Evolutionary conservation across 2,329 filamentous ascomycete species (phyloP), one percentile per base, ranked within the genome.

Genomic region (Fusarium sp.): DNA sequence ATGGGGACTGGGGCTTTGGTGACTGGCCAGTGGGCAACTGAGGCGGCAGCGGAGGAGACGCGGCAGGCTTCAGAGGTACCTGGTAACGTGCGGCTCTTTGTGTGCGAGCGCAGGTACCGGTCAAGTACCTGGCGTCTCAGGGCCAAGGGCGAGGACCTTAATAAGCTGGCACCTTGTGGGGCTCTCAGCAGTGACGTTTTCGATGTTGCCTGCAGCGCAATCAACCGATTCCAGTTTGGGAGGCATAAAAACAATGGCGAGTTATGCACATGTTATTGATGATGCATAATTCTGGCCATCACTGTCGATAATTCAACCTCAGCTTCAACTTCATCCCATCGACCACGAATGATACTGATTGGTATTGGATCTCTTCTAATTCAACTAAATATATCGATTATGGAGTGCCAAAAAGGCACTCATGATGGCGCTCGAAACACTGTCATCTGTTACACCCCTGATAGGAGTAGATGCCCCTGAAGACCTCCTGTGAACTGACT

Each of bases 121-220:
- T 35, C 57, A 75, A 59, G 71, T 74, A 64, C 20, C 45, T 20
- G 37, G 38, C 27, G 37, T 25, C 30, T 58, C 54, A 25, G 64
- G 56, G 17, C 33, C 40, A 62, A 63, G 50, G 52, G 57, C 60
- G 37, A 65, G 15, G 56, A 58, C 69, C 70, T 71, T 65, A 69
- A 61, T 74, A 74, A 74, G 73, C 73, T 52, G 65, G 50, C 33
- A 57, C 62, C 9, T 47, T 67, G 77, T 78, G 77, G 75, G 76
- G 69, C 72, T 45, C 9, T 33, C 38, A 69, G 59, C 63, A 80
- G 80, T 81, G 80, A 81, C 80, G 80, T 80, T 81, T 78, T 80
- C 80, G 78, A 81, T 81, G 80, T 78, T 81, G 80, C 79, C 79
- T 80, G 78, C 77, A 67, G 65, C 62, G 38, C 54, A 57, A 54